Conservation (phyloP, 805 yeast species). For the Candida nemodendra region DNA sequence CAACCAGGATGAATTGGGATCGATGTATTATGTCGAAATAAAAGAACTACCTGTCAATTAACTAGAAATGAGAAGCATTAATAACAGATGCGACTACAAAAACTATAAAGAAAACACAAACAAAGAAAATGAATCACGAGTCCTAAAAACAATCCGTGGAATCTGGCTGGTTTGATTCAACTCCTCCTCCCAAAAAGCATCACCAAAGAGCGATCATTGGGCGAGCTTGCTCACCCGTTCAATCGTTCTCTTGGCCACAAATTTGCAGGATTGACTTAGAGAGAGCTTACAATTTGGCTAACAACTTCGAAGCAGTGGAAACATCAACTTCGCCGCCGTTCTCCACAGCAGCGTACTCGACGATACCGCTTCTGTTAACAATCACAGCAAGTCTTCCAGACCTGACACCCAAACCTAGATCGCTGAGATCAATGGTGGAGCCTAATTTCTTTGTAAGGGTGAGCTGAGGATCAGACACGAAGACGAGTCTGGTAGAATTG, state of each 20-base stretch:
- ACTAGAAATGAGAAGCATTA: no score
- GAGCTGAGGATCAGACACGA: conserved; percentile 65
- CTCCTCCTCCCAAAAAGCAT: neutral
- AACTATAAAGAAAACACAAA: no score
- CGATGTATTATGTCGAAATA: no score
- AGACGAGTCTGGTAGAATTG: conserved; percentile 40
- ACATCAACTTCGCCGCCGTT: conserved; percentile 28
- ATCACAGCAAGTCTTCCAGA: conserved; percentile 67
- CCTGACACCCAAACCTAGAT: conserved; percentile 54
- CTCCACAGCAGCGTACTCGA: conserved; percentile 32
- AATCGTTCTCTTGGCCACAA: no score
- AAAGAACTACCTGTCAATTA: no score
- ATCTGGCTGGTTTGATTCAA: no score
- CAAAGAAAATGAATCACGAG: no score
- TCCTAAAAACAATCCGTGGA: no score
- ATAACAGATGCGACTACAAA: no score
- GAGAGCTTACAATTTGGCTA: conserved; percentile 25
- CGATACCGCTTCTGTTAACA: conserved; percentile 47
- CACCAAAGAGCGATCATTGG: neutral
- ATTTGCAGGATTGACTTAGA: no score
- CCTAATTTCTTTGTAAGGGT: conserved; percentile 59
- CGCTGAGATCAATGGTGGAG: conserved; percentile 51
- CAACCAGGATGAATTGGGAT: no score
- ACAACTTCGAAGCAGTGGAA: conserved; percentile 25
- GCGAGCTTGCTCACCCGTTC: no score